Percentiles rank a stretch among this genome's conserved stretches.
phyloP scores from a whole-genome alignment of 2,329 filamentous ascomycete species.

The Westerdykella ornata region DNA sequence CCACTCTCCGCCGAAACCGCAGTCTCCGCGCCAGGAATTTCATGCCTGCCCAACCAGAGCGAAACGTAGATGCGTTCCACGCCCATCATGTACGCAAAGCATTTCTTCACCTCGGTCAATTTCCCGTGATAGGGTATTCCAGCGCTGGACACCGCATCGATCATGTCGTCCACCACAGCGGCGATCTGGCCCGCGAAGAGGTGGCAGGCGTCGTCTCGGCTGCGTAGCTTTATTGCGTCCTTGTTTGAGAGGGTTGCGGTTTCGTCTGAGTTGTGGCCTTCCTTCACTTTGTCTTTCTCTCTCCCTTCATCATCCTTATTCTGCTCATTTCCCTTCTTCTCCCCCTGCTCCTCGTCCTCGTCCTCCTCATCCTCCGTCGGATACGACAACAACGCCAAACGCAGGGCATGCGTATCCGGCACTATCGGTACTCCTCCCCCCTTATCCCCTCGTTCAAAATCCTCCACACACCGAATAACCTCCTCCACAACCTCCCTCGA shows the following conservation, averaged over 20 bases:
- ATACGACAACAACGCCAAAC: conserved; percentile 23
- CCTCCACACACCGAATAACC: conserved; percentile 15
- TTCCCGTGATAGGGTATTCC: not conserved
- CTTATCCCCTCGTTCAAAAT: conserved; percentile 12
- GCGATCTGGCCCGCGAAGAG: not conserved
- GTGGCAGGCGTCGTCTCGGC: not conserved
- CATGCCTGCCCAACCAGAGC: not conserved
- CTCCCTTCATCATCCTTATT: no score
- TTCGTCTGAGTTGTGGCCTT: no score
- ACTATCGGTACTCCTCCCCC: conserved; percentile 14
- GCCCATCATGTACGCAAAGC: not conserved
- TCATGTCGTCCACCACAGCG: not conserved
- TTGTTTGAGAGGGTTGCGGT: no score
- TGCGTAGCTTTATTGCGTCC: no score
- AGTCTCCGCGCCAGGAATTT: no score
- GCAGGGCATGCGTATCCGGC: conserved; percentile 19
- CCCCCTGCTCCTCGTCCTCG: conserved; percentile 3
- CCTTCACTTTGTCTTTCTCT: no score
- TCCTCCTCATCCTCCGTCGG: not conserved
- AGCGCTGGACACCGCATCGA: not conserved
- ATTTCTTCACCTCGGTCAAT: not conserved
- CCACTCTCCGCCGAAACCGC: no score
- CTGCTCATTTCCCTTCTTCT: no score
- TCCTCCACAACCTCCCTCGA: conserved; percentile 13
- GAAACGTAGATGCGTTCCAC: not conserved